Evolutionary conservation across 2,329 filamentous ascomycete species (phyloP).

Genomic region (Myotisia sp.): DNA sequence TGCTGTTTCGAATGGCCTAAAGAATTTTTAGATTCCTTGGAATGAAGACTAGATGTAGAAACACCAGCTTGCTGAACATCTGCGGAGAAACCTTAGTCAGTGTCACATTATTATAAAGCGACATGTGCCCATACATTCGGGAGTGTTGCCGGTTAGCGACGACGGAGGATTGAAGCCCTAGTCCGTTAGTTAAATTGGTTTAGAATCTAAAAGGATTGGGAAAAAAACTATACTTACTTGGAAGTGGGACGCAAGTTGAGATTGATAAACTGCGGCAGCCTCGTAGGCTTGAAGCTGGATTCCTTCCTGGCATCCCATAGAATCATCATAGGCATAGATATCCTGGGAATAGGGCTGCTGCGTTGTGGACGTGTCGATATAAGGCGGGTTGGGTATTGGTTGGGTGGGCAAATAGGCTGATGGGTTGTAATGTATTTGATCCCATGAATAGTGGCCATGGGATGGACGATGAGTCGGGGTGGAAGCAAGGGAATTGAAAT

Average conservation of each 20-base stretch:
- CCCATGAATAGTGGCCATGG: no score
- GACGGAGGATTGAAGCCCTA: constrained; percentile 5
- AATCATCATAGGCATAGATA: not conserved
- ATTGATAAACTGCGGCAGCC: constrained; percentile 3
- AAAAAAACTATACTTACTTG: constrained; percentile 8
- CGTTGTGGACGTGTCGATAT: not conserved
- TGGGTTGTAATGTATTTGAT: no score
- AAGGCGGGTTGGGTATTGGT: not conserved
- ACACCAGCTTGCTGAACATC: constrained; percentile 4
- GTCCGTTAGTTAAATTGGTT: constrained; percentile 3
- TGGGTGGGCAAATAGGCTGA: no score
- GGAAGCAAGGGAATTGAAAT: no score
- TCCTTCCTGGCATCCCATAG: not conserved
- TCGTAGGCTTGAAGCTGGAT: constrained; percentile 4
- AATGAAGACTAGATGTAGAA: constrained; percentile 2
- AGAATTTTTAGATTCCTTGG: not conserved
- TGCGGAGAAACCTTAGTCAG: constrained; percentile 5
- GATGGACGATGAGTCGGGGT: no score
- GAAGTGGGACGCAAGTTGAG: constrained; percentile 5
- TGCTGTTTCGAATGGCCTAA: not conserved
- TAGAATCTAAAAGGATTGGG: not conserved
- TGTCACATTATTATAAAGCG: constrained; percentile 6
- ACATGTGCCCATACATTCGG: constrained; percentile 7
- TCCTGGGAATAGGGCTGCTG: not conserved
- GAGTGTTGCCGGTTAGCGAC: constrained; percentile 2